Base-by-base conservation (phyloP, 352 stramenopile species). In the Phytopythium cucurbitacearum region DNA sequence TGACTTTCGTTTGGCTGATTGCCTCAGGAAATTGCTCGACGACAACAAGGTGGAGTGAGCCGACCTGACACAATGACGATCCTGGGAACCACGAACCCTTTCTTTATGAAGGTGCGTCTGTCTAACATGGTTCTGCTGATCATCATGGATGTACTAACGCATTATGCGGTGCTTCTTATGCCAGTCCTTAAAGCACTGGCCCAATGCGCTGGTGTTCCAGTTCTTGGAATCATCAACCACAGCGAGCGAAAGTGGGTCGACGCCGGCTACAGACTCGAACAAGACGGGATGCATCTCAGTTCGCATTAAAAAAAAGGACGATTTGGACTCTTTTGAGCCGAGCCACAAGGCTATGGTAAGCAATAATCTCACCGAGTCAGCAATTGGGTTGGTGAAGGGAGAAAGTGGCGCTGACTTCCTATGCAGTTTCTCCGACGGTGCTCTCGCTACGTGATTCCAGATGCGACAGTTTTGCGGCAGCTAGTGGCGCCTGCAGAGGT, bases 71-170 rank as follows among this genome's bases (percentile, higher is more conserved):
- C 70, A 28, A 76, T 80, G 53, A 89, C 68, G 36, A 65, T 94
- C 0, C 72, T 95, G 13, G 85, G 85, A 49, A 91, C 83, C 16
- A 95, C 85, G 15, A 95, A 94, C 34, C 85, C 85, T 2, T 94
- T 94, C 51, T 95, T 95, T 49, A 75, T 94, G 69, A 95, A 94
- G 70, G 78, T 86, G 67, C 1, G 10, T 4, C 1, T 8, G 12
- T 16, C 2, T 44, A 21, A 28, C 21, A 28, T 28, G 21, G 21
- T 28, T 28, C 21, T 34, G 7, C 5, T 32, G n/a, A n/a, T 35
- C n/a, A 2, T 43, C 15, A 11, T 33, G 11, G 15, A 4, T 7
- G 12, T 0, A 37, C 8, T 51, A 16, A 57, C 21, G 13, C 8
- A 7, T 28, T 16, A 48, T 9, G 32, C 40, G 16, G 5, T n/a